Base-by-base conservation (phyloP, 2,329 filamentous ascomycete genomes). In the Bertia moriformis region DNA sequence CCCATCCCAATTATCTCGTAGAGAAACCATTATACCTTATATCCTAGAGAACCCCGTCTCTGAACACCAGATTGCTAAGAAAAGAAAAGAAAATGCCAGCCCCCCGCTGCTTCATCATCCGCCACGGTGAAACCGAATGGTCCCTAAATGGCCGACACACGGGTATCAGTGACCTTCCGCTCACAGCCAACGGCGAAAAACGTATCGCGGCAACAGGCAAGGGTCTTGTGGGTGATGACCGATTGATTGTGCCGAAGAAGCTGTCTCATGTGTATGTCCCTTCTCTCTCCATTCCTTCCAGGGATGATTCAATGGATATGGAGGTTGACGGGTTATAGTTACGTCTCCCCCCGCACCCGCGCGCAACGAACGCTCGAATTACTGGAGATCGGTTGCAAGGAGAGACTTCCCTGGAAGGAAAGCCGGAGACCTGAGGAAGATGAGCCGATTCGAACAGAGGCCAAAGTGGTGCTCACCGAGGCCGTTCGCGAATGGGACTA, bases 41-140 rank as follows among this genome's bases (percentile, higher is more conserved):
- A n/a, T n/a, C n/a, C n/a, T n/a, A n/a, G n/a, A n/a, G n/a, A n/a
- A n/a, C n/a, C n/a, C n/a, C n/a, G n/a, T n/a, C 24, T 29, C 24
- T 12, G n/a, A 29, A 29, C 24, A n/a, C 12, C 12, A 12, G 24
- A 29, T 12, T 29, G n/a, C 12, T 12, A 29, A 29, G 12, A n/a
- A 29, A 29, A 29, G 12, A 29, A 38, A 13, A 14, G 46, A 5
- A n/a, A 33, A 61, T 60, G 58, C 37, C 58, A 2, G 75, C 78
- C 2, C 83, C 84, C 2, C 72, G 83, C 39, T 78, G 84, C 54
- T 89, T 89, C 64, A 74, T 91, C 48, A 63, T 87, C 55, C 84
- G 88, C 49, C 88, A 95, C 54, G 89, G 88, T 60, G 86, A 95
- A 64, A 96, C 88, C 3, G 86, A 93, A 65, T 96, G 88, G 88